Conservation (phyloP, 345 rosid species). For the Nasturtium officinale region DNA sequence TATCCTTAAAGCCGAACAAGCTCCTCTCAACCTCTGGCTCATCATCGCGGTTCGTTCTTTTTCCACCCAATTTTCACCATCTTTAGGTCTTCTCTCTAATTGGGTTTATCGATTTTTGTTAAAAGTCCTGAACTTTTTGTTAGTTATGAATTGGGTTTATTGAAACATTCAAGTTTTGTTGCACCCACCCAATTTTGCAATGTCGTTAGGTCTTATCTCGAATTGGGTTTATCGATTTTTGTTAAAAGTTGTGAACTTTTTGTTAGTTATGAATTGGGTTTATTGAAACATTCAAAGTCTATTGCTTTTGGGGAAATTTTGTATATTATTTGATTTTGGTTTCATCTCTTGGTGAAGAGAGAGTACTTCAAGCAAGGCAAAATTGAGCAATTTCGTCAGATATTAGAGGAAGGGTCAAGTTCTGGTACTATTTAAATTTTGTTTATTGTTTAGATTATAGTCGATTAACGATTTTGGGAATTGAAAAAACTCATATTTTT, state of each 20-base stretch:
- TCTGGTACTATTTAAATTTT: constrained; percentile 55
- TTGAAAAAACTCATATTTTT: neutral
- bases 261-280: too few species aligned
- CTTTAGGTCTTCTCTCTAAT: neutral
- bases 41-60: constrained; percentile 76
- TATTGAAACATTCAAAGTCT: too few species aligned
- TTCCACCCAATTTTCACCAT: neutral
- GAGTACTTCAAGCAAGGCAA: constrained; percentile 99
- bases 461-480: neutral
- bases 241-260: too few species aligned
- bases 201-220: too few species aligned
- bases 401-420: constrained; percentile 96
- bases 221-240: too few species aligned
- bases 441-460: neutral
- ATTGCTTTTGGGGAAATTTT: neutral
- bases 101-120: constrained; percentile 10
- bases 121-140: neutral
- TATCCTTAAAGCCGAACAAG: constrained; percentile 99
- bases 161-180: neutral
- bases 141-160: neutral
- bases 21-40: constrained; percentile 98
- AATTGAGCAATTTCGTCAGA: constrained; percentile 86
- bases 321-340: constrained; percentile 6
- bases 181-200: too few species aligned
- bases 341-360: constrained; percentile 58